Evolutionary conservation across 2,329 filamentous ascomycete species (phyloP), one percentile per base, ranked within the genome.

Genomic region (Colletotrichum salicis): DNA sequence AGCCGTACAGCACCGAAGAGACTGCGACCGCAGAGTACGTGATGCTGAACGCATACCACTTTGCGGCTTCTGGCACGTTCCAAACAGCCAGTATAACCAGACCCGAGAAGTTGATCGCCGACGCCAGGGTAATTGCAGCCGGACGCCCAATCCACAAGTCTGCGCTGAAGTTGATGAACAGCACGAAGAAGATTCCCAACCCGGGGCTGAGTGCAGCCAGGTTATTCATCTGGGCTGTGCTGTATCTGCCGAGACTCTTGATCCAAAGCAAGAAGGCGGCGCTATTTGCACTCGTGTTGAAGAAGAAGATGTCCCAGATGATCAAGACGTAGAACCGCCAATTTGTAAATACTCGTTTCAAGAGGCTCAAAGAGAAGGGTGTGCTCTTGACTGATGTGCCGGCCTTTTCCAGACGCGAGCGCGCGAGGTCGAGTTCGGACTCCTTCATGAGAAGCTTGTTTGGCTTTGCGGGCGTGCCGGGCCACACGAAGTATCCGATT

Each of bases 1-100:
- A 89, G 3, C 87, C 87, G 65, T 89, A 86, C 7, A 90, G 78
- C 4, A 89, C 85, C 59, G 85, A 87, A 0, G 87, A 88, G 79
- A 89, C 84, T 0, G 87, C 84, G 5, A 84, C 82, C 0, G 86
- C 81, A 0, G 83, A 83, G 74, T 86, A 89, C 0, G 82, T 86
- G 0, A 84, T 87, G 54, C 78, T 77, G 83, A 89, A 76, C 0
- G 86, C 86, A 65, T 88, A 88, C 86, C 87, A 89, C 12, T 84
- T 80, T 0, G 86, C 86, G 0, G 82, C 75, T 68, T 90, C 87
- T 0, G 88, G 87, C 0, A 90, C 87, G 15, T 87, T 77, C 88
- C 88, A 90, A 10, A 88, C 79, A 0, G 85, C 81, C 13, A 89
- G 80, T 52, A 90, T 87, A 11, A 87, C 80, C 33, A 88, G 77